Percentiles rank a stretch among this genome's conserved stretches.
Evolutionary conservation across 2,329 filamentous ascomycete species (phyloP).

Genomic region (Cordyceps tenuipes): DNA sequence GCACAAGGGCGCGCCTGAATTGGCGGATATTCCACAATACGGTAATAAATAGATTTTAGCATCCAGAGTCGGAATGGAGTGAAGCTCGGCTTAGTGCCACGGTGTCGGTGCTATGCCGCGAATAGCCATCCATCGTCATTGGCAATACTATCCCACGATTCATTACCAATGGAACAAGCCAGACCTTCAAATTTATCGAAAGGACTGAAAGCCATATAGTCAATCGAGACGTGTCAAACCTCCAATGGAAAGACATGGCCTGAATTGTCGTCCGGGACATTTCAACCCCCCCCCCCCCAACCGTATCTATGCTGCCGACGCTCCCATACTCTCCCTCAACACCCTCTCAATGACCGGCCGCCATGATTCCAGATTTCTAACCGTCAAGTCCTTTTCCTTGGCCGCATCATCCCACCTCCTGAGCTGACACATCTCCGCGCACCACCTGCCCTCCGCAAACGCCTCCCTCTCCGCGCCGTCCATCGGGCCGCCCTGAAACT

Average conservation of each 20-base stretch:
- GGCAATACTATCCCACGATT: not conserved
- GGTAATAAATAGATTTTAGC: too few species aligned
- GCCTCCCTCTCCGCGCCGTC: constrained; percentile 6
- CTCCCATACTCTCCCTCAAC: not conserved
- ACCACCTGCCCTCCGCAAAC: constrained; percentile 12
- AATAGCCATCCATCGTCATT: not conserved
- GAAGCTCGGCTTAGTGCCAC: not conserved
- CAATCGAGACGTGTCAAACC: too few species aligned
- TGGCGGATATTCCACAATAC: not conserved
- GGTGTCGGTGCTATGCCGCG: not conserved
- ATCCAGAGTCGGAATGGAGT: not conserved
- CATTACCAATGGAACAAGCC: not conserved
- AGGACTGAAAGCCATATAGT: too few species aligned
- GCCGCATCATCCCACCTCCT: constrained; percentile 16
- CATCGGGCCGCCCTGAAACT: constrained; percentile 16
- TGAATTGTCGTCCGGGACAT: not conserved
- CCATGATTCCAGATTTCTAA: constrained; percentile 2
- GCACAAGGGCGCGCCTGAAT: constrained; percentile 3
- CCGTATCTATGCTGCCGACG: not conserved
- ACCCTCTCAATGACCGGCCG: constrained; percentile 4
- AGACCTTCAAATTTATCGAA: too few species aligned
- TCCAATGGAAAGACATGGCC: too few species aligned
- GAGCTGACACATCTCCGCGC: constrained; percentile 15
- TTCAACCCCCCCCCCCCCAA: too few species aligned
- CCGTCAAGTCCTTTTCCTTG: constrained; percentile 10